A percentile compares a stretch with the other conserved stretches of the same genome.
Conservation (phyloP, 208 protist species). For the Leishmania lainsoni region DNA sequence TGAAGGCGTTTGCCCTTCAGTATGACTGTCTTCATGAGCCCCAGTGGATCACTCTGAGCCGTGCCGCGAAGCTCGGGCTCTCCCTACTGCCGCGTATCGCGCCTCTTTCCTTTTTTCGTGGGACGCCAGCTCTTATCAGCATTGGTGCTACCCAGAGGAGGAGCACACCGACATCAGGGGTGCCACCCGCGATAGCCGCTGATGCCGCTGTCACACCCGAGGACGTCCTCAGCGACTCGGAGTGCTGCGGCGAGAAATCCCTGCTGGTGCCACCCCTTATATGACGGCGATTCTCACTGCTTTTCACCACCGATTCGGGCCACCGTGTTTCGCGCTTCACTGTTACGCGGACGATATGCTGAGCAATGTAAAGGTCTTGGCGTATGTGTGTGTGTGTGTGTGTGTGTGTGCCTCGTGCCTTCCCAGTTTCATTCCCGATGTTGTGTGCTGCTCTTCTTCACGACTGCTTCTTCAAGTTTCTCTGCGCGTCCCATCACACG, state of each 20-base stretch:
- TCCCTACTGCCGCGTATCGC: background rate
- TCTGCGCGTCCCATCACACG: background rate
- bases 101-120: background rate
- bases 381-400: background rate
- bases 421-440: background rate
- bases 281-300: background rate
- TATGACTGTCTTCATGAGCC: conserved; percentile 50
- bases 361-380: background rate
- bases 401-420: background rate
- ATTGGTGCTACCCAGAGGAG: background rate
- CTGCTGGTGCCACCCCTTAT: background rate
- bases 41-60: conserved; percentile 55
- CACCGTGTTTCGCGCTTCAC: background rate
- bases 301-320: background rate
- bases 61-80: conserved; percentile 4
- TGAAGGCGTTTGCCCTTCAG: conserved; percentile 64
- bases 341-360: background rate
- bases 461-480: background rate
- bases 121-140: background rate
- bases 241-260: background rate
- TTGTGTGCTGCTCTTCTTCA: background rate
- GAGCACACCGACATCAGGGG: background rate
- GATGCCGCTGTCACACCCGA: background rate
- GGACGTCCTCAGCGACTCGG: background rate
- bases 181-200: background rate